Conservation (phyloP, 306 rosid genomes). For the Vigna mungo region DNA sequence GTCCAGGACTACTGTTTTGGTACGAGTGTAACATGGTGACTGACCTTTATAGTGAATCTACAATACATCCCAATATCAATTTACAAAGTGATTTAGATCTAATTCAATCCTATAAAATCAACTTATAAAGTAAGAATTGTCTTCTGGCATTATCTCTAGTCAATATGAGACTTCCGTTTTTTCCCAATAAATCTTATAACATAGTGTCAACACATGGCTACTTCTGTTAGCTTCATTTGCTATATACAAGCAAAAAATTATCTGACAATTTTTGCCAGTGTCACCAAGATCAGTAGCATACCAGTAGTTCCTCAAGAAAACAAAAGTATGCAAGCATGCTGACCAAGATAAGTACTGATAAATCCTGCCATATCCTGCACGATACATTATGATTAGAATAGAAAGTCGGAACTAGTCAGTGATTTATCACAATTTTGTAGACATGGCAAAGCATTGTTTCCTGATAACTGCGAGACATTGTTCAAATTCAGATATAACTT, state of each 20-base stretch:
- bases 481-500: background rate
- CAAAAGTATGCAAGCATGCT: constrained; percentile 90
- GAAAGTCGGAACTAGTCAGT: constrained; percentile 6
- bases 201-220: background rate
- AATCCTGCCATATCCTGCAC: constrained; percentile 75
- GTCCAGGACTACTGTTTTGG: no score
- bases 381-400: constrained; percentile 34
- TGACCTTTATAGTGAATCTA: no score
- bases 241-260: background rate
- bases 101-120: no score
- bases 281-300: constrained; percentile 44
- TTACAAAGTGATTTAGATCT: no score
- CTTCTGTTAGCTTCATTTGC: background rate
- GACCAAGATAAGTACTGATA: constrained; percentile 71
- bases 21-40: no score
- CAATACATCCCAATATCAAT: no score
- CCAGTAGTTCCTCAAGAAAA: constrained; percentile 84
- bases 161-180: no score
- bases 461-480: background rate
- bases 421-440: background rate
- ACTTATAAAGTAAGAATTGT: no score
- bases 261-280: background rate
- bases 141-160: no score
- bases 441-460: constrained; percentile 11
- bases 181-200: no score